phyloP scores from a whole-genome alignment of 2,329 filamentous ascomycete genomes.

The Botrytis deweyae region DNA sequence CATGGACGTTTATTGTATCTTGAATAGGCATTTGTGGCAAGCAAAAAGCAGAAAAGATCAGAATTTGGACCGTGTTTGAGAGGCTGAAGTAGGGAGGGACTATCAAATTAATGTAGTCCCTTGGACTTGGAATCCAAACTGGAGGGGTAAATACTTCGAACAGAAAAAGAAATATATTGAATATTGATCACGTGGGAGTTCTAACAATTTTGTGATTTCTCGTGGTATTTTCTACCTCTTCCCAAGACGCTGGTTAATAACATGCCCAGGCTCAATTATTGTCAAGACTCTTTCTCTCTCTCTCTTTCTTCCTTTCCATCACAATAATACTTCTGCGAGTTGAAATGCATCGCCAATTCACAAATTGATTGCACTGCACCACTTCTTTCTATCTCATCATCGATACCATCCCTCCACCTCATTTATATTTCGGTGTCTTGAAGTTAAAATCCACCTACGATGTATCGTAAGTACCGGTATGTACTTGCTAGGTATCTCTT shows the following conservation, averaged over 20 bases:
- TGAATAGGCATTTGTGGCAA: neutral
- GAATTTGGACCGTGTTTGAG: slow-evolving; percentile 2
- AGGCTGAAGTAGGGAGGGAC: neutral
- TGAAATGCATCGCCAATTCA: neutral
- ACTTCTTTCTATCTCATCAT: neutral
- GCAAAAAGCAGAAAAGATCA: neutral
- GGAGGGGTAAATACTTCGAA: neutral
- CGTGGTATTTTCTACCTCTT: neutral
- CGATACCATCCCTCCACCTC: neutral
- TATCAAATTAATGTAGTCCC: neutral
- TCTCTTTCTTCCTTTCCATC: neutral
- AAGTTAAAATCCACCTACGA: neutral
- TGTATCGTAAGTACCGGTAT: neutral
- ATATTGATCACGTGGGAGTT: neutral
- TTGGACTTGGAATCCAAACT: neutral
- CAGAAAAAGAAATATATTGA: neutral
- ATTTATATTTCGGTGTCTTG: neutral
- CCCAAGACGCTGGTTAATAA: neutral
- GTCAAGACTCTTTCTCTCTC: no score
- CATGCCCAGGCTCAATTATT: no score
- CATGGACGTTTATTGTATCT: neutral
- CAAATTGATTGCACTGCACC: neutral
- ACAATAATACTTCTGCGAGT: neutral
- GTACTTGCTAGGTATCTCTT: neutral
- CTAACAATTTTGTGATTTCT: neutral